phyloP scores from a whole-genome alignment of 2,329 filamentous ascomycete species.

The Whalleya microplaca region DNA sequence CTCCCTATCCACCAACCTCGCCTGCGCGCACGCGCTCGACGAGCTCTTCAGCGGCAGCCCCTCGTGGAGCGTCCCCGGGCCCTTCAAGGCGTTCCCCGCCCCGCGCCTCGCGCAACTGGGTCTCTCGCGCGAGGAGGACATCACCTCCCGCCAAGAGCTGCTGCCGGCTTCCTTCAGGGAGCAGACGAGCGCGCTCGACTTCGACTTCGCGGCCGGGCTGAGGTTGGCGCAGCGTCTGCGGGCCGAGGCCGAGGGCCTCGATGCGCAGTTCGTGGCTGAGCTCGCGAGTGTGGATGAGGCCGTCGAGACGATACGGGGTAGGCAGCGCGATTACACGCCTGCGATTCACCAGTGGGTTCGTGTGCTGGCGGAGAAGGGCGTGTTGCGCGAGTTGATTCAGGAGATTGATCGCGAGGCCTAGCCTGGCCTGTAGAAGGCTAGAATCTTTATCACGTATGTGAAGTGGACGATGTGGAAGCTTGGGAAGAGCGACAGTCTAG shows the following conservation, averaged over 20 bases:
- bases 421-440: too few species aligned
- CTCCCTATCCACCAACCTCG: conserved; percentile 49
- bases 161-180: conserved; percentile 4
- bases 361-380: conserved; percentile 68
- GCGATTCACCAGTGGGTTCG: conserved; percentile 71
- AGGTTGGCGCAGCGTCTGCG: conserved; percentile 44
- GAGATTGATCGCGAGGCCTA: conserved; percentile 15
- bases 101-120: conserved; percentile 21
- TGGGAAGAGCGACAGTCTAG: too few species aligned
- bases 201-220: conserved; percentile 34
- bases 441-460: too few species aligned
- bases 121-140: too few species aligned
- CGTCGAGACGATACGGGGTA: conserved; percentile 54
- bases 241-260: conserved; percentile 46
- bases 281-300: conserved; percentile 46
- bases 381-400: conserved; percentile 50
- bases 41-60: conserved; percentile 42
- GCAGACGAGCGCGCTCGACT: conserved; percentile 4
- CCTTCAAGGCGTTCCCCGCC: conserved; percentile 20
- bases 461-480: too few species aligned
- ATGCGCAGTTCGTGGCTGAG: conserved; percentile 54
- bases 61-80: conserved; percentile 43
- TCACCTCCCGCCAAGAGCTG: too few species aligned
- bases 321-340: conserved; percentile 70
- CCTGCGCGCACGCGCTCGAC: conserved; percentile 45